Evolutionary conservation across 1,139 yeast genomes (phyloP).

Genomic region (Hansenula sp.): DNA sequence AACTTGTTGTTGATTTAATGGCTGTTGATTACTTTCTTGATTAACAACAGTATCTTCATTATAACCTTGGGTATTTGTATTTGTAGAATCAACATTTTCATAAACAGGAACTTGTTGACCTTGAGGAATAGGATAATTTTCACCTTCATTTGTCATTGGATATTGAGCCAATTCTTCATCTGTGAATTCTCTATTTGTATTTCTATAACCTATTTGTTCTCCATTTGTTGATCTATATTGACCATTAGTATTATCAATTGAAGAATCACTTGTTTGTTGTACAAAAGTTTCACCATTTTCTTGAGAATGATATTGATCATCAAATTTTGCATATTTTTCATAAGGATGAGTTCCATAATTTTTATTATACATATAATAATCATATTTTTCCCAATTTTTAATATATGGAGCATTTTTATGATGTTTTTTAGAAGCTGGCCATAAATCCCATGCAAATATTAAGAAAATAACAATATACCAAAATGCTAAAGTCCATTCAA

Average conservation of each 20-base stretch:
- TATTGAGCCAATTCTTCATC: conserved; percentile 19
- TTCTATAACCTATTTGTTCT: neutral
- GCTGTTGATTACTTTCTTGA: no score
- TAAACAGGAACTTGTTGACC: conserved; percentile 15
- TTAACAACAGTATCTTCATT: neutral
- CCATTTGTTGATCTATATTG: neutral
- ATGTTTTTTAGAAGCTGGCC: conserved; percentile 46
- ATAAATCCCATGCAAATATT: conserved; percentile 65
- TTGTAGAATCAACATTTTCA: neutral
- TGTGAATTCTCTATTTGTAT: conserved; percentile 13
- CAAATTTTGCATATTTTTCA: neutral
- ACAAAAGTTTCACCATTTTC: no score
- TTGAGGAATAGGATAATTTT: conserved; percentile 18
- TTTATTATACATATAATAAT: conserved; percentile 19
- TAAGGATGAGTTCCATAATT: neutral
- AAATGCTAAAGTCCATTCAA: conserved; percentile 84
- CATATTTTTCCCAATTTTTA: conserved; percentile 17
- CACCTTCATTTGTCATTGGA: conserved; percentile 10
- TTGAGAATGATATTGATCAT: no score
- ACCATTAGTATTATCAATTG: no score
- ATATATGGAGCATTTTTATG: conserved; percentile 20
- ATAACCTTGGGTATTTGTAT: neutral
- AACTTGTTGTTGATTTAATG: conserved; percentile 2
- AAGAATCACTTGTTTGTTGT: no score
- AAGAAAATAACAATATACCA: conserved; percentile 74